These are phyloP conservation scores for Mycena crocata DNA, from an alignment of 768 basidiomycete species.

Conservation along the genomic window DNA sequence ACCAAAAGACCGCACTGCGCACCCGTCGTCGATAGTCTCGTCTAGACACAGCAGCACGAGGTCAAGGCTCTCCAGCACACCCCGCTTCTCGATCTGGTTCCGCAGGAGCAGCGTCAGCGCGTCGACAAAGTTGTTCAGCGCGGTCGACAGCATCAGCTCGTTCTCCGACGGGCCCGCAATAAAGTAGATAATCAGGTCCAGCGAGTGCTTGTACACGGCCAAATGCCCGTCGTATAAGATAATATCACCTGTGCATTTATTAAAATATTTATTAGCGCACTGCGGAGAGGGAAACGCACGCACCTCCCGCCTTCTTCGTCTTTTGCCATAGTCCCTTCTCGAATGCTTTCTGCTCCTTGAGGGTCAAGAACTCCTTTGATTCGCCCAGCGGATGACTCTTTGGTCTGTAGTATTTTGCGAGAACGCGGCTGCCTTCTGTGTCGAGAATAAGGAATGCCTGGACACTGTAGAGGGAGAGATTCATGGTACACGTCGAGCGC, in stretches of 20 bases:
- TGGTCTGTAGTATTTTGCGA: slow-evolving; percentile 96
- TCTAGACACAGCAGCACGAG: slow-evolving; percentile 92
- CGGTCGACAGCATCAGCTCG: slow-evolving; percentile 94
- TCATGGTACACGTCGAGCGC: slow-evolving; percentile 54
- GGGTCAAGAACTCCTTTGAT: slow-evolving; percentile 68
- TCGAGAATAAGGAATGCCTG: slow-evolving; percentile 93
- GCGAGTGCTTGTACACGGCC: slow-evolving; percentile 93
- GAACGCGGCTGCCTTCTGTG: slow-evolving; percentile 92
- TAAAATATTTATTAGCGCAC: neutral
- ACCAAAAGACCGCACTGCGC: slow-evolving; percentile 42
- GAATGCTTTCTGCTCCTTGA: slow-evolving; percentile 95
- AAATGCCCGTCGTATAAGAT: slow-evolving; percentile 91
- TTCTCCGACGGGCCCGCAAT: slow-evolving; percentile 90
- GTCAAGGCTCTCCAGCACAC: slow-evolving; percentile 94
- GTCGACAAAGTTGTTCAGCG: slow-evolving; percentile 86
- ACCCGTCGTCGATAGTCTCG: slow-evolving; percentile 99
- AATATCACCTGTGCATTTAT: slow-evolving; percentile 92
- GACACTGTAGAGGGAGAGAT: slow-evolving; percentile 89
- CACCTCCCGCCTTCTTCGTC: slow-evolving; percentile 94
- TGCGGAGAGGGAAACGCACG: slow-evolving; percentile 33
- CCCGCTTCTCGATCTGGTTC: slow-evolving; percentile 95
- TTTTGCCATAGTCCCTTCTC: slow-evolving; percentile 97
- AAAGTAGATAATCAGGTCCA: slow-evolving; percentile 96
- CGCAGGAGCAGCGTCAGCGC: slow-evolving; percentile 87
- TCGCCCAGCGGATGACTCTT: slow-evolving; percentile 72